Evolutionary conservation across 2,329 filamentous ascomycete species (phyloP).

Genomic region (Epichloe typhina): DNA sequence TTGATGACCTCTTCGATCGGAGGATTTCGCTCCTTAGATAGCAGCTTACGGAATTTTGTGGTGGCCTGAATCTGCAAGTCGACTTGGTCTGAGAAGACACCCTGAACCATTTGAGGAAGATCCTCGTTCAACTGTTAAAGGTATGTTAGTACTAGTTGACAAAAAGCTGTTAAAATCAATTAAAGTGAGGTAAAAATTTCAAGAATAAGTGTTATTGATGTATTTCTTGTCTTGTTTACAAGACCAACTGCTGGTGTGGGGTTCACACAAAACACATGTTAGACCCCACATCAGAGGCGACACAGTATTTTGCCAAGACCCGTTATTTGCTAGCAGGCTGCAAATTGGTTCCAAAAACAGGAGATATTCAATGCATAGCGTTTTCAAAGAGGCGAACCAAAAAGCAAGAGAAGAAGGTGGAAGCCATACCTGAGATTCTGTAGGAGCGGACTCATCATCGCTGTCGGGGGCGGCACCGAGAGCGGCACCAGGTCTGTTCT

Average conservation of each 20-base stretch:
- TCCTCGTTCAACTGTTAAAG: constrained; percentile 75
- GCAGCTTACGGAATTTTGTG: constrained; percentile 94
- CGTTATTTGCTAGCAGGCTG: neutral
- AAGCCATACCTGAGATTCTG: constrained; percentile 75
- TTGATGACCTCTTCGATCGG: constrained; percentile 99
- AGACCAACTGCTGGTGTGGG: constrained; percentile 17
- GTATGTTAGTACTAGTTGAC: constrained; percentile 15
- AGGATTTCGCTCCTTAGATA: constrained; percentile 97
- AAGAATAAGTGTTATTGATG: neutral
- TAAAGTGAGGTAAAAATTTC: neutral
- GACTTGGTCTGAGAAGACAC: constrained; percentile 98
- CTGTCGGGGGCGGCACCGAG: constrained; percentile 86
- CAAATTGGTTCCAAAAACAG: neutral
- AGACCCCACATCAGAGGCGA: constrained; percentile 19
- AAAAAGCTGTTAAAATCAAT: neutral
- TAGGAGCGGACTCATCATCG: constrained; percentile 90
- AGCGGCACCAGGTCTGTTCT: constrained; percentile 66
- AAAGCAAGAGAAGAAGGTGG: neutral
- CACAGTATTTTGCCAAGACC: constrained; percentile 1
- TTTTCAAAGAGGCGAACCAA: neutral
- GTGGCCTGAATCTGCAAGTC: constrained; percentile 95
- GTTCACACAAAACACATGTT: constrained; percentile 14
- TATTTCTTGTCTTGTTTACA: neutral
- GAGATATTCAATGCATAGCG: neutral
- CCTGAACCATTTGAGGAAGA: constrained; percentile 93